A percentile compares a stretch with the other conserved stretches of the same genome.
phyloP scores from a whole-genome alignment of 2,329 filamentous ascomycete genomes.

The Cercospora sojina region DNA sequence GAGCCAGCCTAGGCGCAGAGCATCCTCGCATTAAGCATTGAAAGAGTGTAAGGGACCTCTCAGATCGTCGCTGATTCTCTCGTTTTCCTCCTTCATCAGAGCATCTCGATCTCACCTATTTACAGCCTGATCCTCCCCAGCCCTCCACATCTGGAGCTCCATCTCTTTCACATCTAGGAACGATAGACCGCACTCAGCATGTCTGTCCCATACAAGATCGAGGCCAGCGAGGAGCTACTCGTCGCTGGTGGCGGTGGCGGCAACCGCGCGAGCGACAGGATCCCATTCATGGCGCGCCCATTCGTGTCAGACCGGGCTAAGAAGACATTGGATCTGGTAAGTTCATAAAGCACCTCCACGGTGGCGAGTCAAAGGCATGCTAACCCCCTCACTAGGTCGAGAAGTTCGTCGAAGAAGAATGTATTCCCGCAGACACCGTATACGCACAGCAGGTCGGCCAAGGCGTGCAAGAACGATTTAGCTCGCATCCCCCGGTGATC shows the following conservation, averaged over 20 bases:
- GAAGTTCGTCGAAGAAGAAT: constrained; percentile 97
- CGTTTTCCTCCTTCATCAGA: constrained; percentile 3
- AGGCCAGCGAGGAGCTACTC: constrained; percentile 37
- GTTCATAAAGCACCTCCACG: constrained; percentile 17
- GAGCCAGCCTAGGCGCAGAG: background rate
- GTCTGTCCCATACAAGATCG: constrained; percentile 41
- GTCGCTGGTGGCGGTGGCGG: constrained; percentile 28
- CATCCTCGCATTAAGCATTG: background rate
- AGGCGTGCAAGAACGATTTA: constrained; percentile 67
- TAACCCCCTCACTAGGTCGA: constrained; percentile 53
- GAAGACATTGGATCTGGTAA: constrained; percentile 74
- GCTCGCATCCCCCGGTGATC: constrained; percentile 73
- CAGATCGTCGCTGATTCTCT: background rate
- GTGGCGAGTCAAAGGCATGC: background rate
- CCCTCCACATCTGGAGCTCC: background rate
- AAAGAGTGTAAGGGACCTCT: constrained; percentile 7
- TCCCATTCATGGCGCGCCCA: constrained; percentile 58
- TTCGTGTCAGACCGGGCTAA: constrained; percentile 81
- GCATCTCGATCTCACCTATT: background rate
- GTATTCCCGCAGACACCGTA: constrained; percentile 70
- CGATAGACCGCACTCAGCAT: constrained; percentile 26
- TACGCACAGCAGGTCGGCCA: constrained; percentile 76
- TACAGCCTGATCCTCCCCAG: background rate
- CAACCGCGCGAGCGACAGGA: constrained; percentile 53
- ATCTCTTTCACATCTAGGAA: background rate